Evolutionary conservation across 2,329 filamentous ascomycete species (phyloP), one percentile per base, ranked within the genome.

Genomic region (Aspergillus floridensis): DNA sequence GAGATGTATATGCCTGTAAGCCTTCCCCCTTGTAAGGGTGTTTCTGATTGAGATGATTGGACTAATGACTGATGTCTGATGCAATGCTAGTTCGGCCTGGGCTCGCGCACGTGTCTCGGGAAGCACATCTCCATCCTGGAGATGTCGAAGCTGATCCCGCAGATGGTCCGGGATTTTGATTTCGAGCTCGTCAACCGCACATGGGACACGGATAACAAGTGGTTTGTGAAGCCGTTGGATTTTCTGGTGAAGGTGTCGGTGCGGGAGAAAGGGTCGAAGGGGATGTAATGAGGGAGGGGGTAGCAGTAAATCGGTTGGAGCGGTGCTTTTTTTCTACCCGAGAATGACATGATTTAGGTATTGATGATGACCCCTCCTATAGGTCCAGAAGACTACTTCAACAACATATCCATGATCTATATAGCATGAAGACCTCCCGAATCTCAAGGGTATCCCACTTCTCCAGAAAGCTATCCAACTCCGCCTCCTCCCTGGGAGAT

Each of bases 141-240:
- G 47, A 76, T 76, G 66, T 70, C 70, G 0, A 76, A 76, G 56
- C 58, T 77, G 47, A 71, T 76, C 2, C 73, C 73, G 0, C 66
- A 68, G 4, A 54, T 76, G 2, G 56, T 76, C 8, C 65, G 71
- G 2, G 64, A 71, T 6, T 76, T 71, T 48, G 67, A 71, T 12
- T 68, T 72, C 14, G 48, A 46, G 3, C 59, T 65, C 3, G 48
- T 64, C 14, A 50, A 57, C 3, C 56, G 53, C n/a, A 62, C 49
- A 1, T 79, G 77, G 76, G 59, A 70, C 0, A 75, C 74, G 5
- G 59, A 68, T 32, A 79, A 79, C n/a, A 66, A 67, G 35, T 79
- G 75, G 76, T 80, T 80, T 64, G 76, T 80, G 1, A 80, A 78
- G 59, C 78, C 78, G 1, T 65, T 65, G 0, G 66, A 79, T 53